Conservation (phyloP, 1,284 basidiomycete species). For the Neolentinus lepideus region DNA sequence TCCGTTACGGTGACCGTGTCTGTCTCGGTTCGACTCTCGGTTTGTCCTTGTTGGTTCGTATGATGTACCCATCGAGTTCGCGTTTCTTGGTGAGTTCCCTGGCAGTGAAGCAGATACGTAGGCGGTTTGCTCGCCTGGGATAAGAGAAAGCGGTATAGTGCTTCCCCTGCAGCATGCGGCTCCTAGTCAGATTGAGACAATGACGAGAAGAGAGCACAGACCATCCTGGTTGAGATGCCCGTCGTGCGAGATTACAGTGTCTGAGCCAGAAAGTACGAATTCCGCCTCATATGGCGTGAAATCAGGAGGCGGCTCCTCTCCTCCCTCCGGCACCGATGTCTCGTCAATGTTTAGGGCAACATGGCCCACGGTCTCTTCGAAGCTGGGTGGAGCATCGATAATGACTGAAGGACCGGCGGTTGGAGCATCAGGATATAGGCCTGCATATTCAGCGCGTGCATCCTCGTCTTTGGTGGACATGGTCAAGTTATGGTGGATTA, state of each 20-base stretch:
- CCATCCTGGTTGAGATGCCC: conserved; percentile 2
- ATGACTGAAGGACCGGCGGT: neutral
- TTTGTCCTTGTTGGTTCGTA: conserved; percentile 27
- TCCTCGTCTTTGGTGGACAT: neutral
- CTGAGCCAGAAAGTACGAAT: neutral
- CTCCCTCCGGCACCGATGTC: neutral
- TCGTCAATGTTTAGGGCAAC: neutral
- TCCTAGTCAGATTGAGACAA: neutral
- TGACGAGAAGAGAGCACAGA: neutral
- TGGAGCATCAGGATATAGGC: neutral
- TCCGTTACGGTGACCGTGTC: conserved; percentile 31
- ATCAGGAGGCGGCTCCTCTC: neutral
- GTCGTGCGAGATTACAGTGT: neutral
- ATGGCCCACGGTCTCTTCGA: neutral
- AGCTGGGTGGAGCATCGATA: neutral
- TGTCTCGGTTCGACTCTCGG: conserved; percentile 42
- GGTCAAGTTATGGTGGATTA: neutral
- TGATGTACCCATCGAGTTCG: conserved; percentile 40
- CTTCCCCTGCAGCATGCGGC: conserved; percentile 41
- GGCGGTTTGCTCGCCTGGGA: conserved; percentile 45
- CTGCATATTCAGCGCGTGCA: neutral
- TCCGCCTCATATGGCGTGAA: conserved; percentile 3
- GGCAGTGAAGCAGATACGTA: conserved; percentile 39
- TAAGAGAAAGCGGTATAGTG: conserved; percentile 66
- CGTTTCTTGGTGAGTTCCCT: conserved; percentile 53